phyloP scores from a whole-genome alignment of 139 green algal genomes.

The Protoeuglena noctilucae region DNA sequence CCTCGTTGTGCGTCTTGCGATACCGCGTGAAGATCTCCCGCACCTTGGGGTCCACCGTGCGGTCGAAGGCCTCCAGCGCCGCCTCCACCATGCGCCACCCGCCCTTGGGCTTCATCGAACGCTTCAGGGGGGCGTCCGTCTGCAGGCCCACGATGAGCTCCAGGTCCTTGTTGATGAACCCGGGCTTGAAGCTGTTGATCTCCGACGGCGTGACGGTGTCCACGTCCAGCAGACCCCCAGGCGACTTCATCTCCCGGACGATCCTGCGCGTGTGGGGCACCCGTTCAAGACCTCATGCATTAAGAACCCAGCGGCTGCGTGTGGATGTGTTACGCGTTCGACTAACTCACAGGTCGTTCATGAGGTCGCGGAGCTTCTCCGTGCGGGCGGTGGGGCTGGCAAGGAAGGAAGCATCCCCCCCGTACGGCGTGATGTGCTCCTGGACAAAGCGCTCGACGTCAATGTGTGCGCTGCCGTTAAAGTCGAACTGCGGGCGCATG shows the following conservation, averaged over 20 bases:
- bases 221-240: slow-evolving; percentile 33
- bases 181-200: slow-evolving; percentile 35
- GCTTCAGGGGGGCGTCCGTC: slow-evolving; percentile 47
- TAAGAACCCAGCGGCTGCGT: not conserved
- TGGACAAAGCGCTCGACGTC: slow-evolving; percentile 18
- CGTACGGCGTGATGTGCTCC: slow-evolving; percentile 33
- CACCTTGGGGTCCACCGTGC: slow-evolving; percentile 11
- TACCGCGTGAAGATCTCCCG: slow-evolving; percentile 9
- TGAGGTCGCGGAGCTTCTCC: slow-evolving; percentile 21
- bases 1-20: slow-evolving; percentile 58
- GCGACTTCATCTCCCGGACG: not conserved
- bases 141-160: slow-evolving; percentile 45
- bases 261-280: not conserved
- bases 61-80: slow-evolving; percentile 39
- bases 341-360: slow-evolving; percentile 28
- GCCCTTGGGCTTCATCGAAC: slow-evolving; percentile 54
- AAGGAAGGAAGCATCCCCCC: slow-evolving; percentile 35
- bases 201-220: slow-evolving; percentile 35
- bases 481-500: too few species aligned
- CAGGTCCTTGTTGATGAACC: slow-evolving; percentile 43
- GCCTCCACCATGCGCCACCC: slow-evolving; percentile 46
- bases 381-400: slow-evolving; percentile 23
- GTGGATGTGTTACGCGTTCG: not conserved
- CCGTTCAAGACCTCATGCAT: not conserved
- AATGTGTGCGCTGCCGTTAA: too few species aligned